Percentiles rank a stretch among this genome's conserved stretches.
These are phyloP conservation scores for Cordyceps farinosa DNA, from an alignment of 2,329 filamentous ascomycete genomes.

Conservation along the genomic window DNA sequence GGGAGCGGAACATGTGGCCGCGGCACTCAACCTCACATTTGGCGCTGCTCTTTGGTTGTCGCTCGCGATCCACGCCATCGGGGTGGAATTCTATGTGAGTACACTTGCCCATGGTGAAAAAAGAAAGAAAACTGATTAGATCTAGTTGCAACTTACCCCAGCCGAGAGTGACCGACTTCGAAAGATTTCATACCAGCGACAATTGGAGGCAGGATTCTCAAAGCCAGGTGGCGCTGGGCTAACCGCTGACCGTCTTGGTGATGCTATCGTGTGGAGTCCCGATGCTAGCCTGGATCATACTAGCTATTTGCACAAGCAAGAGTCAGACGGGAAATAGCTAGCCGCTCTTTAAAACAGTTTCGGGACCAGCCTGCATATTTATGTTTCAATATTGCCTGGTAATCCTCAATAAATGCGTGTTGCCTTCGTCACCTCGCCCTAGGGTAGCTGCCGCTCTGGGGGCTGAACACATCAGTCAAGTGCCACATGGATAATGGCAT, in stretches of 20 bases:
- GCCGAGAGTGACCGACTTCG: constrained; percentile 51
- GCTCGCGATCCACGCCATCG: constrained; percentile 46
- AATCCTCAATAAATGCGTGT: too few relatives aligned
- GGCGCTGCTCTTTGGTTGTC: constrained; percentile 51
- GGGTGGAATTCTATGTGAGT: constrained; percentile 46
- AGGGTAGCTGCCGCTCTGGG: too few relatives aligned
- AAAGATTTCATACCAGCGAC: constrained; percentile 52
- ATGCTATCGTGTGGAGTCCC: constrained; percentile 19
- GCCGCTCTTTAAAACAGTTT: too few relatives aligned
- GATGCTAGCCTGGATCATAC: not conserved
- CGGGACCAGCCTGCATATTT: not conserved
- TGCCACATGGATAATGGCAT: not conserved
- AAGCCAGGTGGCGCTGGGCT: constrained; percentile 47
- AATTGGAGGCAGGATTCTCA: constrained; percentile 50
- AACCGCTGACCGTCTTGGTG: constrained; percentile 40
- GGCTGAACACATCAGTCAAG: too few relatives aligned
- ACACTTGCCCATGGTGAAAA: not conserved
- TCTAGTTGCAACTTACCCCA: constrained; percentile 49
- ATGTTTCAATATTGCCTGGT: not conserved
- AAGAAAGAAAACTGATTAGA: not conserved
- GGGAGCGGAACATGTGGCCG: constrained; percentile 31
- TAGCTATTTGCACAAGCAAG: not conserved
- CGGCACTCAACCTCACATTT: constrained; percentile 44
- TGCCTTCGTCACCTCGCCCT: too few relatives aligned
- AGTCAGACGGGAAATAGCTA: not conserved